phyloP scores from a whole-genome alignment of 129 eudicot genomes.

The Daucus carota region DNA sequence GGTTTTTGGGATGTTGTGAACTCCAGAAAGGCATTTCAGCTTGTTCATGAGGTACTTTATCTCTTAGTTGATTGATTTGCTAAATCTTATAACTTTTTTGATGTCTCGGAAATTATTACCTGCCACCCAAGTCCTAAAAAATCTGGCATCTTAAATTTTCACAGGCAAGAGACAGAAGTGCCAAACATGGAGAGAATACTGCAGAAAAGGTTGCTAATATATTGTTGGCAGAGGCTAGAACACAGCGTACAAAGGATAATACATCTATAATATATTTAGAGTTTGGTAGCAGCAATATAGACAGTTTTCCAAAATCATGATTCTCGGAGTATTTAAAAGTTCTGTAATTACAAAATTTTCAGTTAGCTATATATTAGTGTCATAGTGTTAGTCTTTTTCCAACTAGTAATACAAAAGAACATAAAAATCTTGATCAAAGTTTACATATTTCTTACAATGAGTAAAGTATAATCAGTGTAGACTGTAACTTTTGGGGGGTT shows the following conservation, averaged over 20 bases:
- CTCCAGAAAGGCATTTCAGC: conserved; percentile 75
- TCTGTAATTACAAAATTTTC: neutral
- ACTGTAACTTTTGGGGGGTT: too few species aligned
- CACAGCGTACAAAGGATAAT: conserved; percentile 87
- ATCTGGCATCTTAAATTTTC: neutral
- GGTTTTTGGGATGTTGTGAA: conserved; percentile 97
- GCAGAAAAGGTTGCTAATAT: conserved; percentile 68
- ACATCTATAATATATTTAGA: conserved; percentile 85
- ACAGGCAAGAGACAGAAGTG: conserved; percentile 53
- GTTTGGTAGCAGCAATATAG: conserved; percentile 36
- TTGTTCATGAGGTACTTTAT: conserved; percentile 66
- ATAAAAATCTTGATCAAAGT: neutral
- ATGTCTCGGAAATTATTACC: neutral
- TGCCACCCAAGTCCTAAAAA: neutral
- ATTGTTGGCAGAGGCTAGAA: conserved; percentile 79
- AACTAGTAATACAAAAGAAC: neutral
- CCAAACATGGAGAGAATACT: conserved; percentile 24
- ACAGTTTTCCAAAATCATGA: conserved; percentile 24
- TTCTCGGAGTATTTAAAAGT: conserved; percentile 10
- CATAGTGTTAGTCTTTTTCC: neutral
- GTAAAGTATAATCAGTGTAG: neutral
- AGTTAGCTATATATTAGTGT: neutral
- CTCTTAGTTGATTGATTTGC: neutral
- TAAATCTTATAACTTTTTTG: neutral
- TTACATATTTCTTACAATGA: neutral